phyloP scores from a whole-genome alignment of 306 rosid species.

The Dryas alaskensis region DNA sequence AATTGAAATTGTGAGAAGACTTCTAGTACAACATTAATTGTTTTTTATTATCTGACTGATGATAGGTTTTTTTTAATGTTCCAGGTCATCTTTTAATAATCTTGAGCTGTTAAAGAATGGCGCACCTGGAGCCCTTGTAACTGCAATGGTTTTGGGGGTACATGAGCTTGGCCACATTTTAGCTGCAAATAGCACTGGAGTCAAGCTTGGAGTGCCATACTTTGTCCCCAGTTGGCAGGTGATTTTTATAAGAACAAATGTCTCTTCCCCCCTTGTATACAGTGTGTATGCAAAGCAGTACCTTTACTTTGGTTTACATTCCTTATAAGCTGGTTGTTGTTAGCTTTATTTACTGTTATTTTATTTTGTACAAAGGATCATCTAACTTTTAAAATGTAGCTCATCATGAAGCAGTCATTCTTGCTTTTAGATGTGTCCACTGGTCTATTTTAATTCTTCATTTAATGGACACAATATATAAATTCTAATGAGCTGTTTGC shows the following conservation, averaged over 20 bases:
- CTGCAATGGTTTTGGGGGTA: constrained; percentile 70
- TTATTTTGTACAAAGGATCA: background rate
- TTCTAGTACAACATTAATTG: background rate
- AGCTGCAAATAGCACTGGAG: constrained; percentile 57
- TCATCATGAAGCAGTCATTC: background rate
- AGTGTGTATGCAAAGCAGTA: background rate
- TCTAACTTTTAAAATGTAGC: background rate
- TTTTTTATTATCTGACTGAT: constrained; percentile 32
- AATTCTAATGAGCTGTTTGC: constrained; percentile 61
- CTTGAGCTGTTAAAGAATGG: constrained; percentile 85
- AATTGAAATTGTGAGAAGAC: constrained; percentile 1
- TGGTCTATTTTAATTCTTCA: constrained; percentile 5
- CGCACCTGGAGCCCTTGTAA: constrained; percentile 80
- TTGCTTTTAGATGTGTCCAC: constrained; percentile 8
- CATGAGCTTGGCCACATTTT: constrained; percentile 80
- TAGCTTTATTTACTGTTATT: too few species aligned
- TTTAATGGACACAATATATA: background rate
- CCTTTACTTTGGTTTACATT: too few species aligned
- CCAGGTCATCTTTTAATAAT: constrained; percentile 88
- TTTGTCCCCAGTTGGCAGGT: constrained; percentile 99
- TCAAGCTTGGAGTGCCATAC: constrained; percentile 88
- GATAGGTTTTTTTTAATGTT: constrained; percentile 35
- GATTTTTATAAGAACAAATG: constrained; percentile 9
- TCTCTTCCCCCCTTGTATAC: background rate
- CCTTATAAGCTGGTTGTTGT: too few species aligned